These are phyloP conservation scores for Microascus cirrosus DNA, from an alignment of 2,329 filamentous ascomycete species.

Conservation along the genomic window DNA sequence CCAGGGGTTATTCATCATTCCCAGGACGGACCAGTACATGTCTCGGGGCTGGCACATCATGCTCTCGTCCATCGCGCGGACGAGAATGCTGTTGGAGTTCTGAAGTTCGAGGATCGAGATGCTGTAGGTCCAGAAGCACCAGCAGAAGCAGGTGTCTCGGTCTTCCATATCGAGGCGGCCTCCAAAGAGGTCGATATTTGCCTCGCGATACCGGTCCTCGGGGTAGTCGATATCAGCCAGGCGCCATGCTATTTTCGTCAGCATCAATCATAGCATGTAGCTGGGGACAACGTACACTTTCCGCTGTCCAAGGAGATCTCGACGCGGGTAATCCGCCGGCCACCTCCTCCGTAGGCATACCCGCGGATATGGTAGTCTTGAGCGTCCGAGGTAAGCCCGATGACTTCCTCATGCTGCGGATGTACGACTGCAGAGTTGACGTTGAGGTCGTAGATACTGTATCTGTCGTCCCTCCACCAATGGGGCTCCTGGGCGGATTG, in stretches of 20 bases:
- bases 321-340: conserved; percentile 64
- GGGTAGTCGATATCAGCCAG: conserved; percentile 70
- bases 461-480: conserved; percentile 81
- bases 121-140: conserved; percentile 81
- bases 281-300: not conserved
- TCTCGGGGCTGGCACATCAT: conserved; percentile 81
- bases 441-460: conserved; percentile 87
- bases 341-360: conserved; percentile 83
- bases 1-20: conserved; percentile 99
- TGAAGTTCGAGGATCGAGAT: conserved; percentile 52
- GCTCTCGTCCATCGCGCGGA: conserved; percentile 81
- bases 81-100: conserved; percentile 59
- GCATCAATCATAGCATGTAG: not conserved
- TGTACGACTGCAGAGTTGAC: conserved; percentile 75
- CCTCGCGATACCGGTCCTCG: conserved; percentile 68
- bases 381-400: conserved; percentile 18
- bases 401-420: conserved; percentile 64
- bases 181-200: conserved; percentile 53
- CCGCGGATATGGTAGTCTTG: conserved; percentile 44
- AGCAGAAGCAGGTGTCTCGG: conserved; percentile 76
- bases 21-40: conserved; percentile 92
- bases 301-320: conserved; percentile 6
- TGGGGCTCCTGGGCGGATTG: conserved; percentile 35
- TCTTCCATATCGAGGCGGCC: conserved; percentile 70
- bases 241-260: conserved; percentile 41